A percentile compares a stretch with the other conserved stretches of the same genome.
phyloP scores from a whole-genome alignment of 73 alveolate genomes.

The Paramecium biaurelia region DNA sequence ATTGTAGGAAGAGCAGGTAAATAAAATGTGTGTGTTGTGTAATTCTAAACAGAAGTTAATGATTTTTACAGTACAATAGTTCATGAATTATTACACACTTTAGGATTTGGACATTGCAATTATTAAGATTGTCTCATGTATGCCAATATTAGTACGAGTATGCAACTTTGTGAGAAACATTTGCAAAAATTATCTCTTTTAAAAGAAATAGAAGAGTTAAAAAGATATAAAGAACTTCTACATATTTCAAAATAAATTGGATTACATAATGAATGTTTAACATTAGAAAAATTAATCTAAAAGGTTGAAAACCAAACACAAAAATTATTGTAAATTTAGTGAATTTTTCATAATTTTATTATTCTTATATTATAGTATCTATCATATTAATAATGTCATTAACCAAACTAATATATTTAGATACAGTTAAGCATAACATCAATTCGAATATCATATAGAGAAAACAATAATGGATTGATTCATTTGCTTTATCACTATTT shows the following conservation, averaged over 20 bases:
- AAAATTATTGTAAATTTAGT: not conserved
- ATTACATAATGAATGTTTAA: not conserved
- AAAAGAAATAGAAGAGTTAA: not conserved
- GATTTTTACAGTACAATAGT: slow-evolving; percentile 25
- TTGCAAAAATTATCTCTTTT: not conserved
- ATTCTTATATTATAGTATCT: too few species aligned
- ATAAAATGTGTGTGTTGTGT: slow-evolving; percentile 34
- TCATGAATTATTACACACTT: slow-evolving; percentile 49
- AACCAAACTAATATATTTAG: too few species aligned
- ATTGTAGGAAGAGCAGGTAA: slow-evolving; percentile 55
- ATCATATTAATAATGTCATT: too few species aligned
- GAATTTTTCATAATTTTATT: not conserved
- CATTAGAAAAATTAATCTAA: not conserved
- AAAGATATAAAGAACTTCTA: not conserved
- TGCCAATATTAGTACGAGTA: not conserved
- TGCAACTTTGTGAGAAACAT: not conserved
- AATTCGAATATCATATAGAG: too few species aligned
- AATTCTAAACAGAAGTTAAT: not conserved
- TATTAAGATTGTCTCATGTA: slow-evolving; percentile 40
- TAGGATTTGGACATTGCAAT: slow-evolving; percentile 57
- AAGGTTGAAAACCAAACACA: not conserved
- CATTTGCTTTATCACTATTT: not conserved
- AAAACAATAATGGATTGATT: too few species aligned
- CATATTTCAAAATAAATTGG: not conserved
- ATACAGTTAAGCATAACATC: too few species aligned